Evolutionary conservation across 805 yeast genomes (phyloP), one percentile per base, ranked within the genome.

Genomic region (Wilhelminamyces savonicus): DNA sequence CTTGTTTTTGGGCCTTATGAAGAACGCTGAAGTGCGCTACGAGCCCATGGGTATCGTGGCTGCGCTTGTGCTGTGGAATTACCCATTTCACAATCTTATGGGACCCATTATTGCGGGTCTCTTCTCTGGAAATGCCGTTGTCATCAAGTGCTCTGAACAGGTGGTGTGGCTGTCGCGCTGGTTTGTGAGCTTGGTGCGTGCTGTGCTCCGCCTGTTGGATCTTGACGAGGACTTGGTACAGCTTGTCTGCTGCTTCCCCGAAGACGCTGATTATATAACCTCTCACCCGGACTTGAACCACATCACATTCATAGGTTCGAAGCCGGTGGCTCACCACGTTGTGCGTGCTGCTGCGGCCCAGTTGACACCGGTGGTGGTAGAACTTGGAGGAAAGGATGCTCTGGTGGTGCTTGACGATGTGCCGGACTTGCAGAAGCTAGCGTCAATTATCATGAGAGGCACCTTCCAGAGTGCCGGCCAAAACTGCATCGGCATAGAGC

Each of bases 391-490:
- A 13, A 92, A 92, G 48, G 99, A 92, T 54, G 82, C 97, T 0
- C 75, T 86, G 13, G 69, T 92, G 29, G 86, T 88, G 3, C 69
- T 92, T 40, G 97, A 90, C 47, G 92, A 85, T 43, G 81, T 74
- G 23, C 63, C 74, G 38, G 76, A 78, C 40, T 41, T 59, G 16
- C 49, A 59, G 17, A 78, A 95, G 0, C 43, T 64, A 14, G 48
- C 68, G 0, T 84, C 95, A 11, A 77, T 87, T 16, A 71, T 92
- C 23, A 71, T 92, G 81, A 71, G 99, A 49, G 99, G 98, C 21
- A 81, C 95, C 1, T 92, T 90, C 64, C 99, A 92, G 60, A 82
- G 95, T 31, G 83, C 95, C 0, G 99, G 99, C 9, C 99, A 92
- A 59, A 92, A 92, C 53, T 92, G 99, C 62, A 92, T 92, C 48